Evolutionary conservation across 2,329 filamentous ascomycete genomes (phyloP).

Genomic region (Cercospora beticola): DNA sequence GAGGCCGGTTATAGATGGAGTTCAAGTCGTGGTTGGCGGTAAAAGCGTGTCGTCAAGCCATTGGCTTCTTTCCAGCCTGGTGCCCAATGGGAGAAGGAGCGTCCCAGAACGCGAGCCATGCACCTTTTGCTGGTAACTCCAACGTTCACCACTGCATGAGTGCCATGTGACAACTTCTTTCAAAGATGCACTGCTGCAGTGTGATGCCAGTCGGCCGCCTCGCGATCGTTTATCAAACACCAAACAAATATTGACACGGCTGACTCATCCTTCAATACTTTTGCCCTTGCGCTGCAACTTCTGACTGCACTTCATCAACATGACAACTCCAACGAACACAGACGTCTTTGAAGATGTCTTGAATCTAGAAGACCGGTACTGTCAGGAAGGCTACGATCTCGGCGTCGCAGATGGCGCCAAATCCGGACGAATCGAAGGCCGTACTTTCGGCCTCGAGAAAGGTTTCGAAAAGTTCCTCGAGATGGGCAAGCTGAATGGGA

Average conservation of each 20-base stretch:
- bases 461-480: slow-evolving; percentile 90
- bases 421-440: slow-evolving; percentile 82
- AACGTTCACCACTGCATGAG: not conserved
- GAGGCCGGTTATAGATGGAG: not conserved
- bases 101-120: not conserved
- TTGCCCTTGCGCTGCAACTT: not conserved
- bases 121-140: not conserved
- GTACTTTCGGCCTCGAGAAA: slow-evolving; percentile 84
- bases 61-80: not conserved
- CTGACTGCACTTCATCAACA: slow-evolving; percentile 7
- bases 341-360: slow-evolving; percentile 56
- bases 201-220: not conserved
- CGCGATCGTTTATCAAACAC: not conserved
- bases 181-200: not conserved
- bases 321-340: slow-evolving; percentile 2
- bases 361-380: slow-evolving; percentile 67
- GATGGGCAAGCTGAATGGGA: slow-evolving; percentile 74
- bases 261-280: slow-evolving; percentile 4
- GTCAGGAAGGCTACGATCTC: slow-evolving; percentile 75
- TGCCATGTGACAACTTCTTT: not conserved
- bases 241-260: not conserved
- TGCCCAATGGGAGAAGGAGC: not conserved
- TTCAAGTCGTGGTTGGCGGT: not conserved
- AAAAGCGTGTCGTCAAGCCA: not conserved
- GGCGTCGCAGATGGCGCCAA: slow-evolving; percentile 73